Conservation (phyloP, 2,329 filamentous ascomycete genomes). For the Fusarium sp. region DNA sequence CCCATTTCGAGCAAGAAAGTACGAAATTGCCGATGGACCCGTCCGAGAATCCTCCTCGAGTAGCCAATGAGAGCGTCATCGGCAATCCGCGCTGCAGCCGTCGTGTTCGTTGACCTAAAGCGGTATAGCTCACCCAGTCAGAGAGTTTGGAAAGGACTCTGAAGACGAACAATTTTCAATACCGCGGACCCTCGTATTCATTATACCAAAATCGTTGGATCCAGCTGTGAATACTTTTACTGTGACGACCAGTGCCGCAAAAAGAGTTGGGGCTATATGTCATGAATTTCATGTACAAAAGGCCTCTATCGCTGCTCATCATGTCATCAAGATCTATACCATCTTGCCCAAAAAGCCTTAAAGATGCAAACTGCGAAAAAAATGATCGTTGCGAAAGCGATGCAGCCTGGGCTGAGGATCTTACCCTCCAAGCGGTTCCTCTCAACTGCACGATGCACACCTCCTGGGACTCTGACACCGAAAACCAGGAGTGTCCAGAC, state of each 20-base stretch:
- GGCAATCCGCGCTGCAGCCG: background rate
- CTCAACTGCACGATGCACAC: background rate
- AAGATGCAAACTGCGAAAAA: background rate
- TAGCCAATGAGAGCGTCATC: background rate
- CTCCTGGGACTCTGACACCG: background rate
- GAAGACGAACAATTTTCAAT: background rate
- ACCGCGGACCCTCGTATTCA: background rate
- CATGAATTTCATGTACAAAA: background rate
- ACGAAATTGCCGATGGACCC: background rate
- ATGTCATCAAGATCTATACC: background rate
- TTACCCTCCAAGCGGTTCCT: background rate
- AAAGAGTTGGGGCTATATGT: background rate
- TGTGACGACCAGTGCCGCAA: background rate
- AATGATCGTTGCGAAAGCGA: background rate
- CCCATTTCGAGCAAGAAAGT: background rate
- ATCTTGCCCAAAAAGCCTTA: background rate
- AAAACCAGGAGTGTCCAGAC: background rate
- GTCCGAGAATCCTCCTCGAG: background rate
- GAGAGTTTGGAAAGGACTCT: background rate
- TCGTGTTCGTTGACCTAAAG: background rate
- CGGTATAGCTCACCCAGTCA: background rate
- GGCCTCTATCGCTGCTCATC: background rate
- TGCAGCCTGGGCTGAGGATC: background rate
- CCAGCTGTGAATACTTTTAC: background rate
- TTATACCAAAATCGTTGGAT: background rate